Conservation (phyloP, 2,329 filamentous ascomycete genomes). For the Hypoxylon sp. region DNA sequence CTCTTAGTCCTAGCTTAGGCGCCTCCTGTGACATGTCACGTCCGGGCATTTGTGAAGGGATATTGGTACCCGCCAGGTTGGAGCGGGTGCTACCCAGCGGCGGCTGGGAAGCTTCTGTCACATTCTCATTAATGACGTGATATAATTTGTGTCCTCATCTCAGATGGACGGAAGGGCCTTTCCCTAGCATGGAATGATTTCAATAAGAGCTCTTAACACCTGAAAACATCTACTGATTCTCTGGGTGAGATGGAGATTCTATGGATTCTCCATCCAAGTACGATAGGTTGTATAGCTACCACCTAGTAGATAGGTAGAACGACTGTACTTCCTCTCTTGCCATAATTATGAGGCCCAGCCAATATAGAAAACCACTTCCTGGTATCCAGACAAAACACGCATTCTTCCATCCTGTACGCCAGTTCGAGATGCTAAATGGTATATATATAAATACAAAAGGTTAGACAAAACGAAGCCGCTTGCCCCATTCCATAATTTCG, state of each 20-base stretch:
- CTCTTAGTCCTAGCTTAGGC: background rate
- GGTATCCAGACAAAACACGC: constrained; percentile 6
- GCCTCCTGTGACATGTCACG: constrained; percentile 14
- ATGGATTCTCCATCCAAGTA: constrained; percentile 1
- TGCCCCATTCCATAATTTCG: background rate
- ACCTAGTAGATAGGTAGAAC: too few species aligned
- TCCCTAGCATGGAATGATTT: background rate
- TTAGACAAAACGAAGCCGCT: constrained; percentile 3
- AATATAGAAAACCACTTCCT: background rate
- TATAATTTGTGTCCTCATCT: background rate
- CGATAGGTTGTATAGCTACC: constrained; percentile 6
- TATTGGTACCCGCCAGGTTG: background rate
- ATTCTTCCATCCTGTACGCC: constrained; percentile 27
- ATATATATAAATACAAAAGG: constrained; percentile 29
- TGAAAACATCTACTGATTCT: constrained; percentile 5
- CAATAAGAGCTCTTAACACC: background rate
- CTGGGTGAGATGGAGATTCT: background rate
- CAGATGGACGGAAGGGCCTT: background rate
- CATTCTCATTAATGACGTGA: background rate
- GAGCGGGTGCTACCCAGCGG: background rate
- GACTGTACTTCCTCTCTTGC: background rate
- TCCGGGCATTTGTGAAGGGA: background rate
- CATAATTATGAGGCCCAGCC: constrained; percentile 16
- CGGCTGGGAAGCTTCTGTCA: background rate
- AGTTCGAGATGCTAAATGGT: constrained; percentile 32